Evolutionary conservation across 805 yeast species (phyloP).

Genomic region (Nematodospora valgi): DNA sequence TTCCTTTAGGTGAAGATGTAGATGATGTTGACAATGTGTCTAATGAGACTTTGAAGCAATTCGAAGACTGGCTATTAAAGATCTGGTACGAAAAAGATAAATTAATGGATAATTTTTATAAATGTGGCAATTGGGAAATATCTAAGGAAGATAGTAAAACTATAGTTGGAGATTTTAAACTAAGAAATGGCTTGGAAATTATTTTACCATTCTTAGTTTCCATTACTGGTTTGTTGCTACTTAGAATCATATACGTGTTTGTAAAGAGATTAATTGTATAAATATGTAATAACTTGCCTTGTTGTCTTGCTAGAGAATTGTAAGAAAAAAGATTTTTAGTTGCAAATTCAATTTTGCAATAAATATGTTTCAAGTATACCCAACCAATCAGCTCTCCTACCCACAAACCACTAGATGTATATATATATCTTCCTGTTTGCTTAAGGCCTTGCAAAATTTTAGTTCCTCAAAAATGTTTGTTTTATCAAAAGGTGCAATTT

Average conservation of each 20-base stretch:
- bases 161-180: slow-evolving; percentile 22
- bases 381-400: too few relatives aligned
- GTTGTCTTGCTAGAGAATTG: too few relatives aligned
- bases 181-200: slow-evolving; percentile 16
- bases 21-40: slow-evolving; percentile 40
- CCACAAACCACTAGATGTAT: neutral
- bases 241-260: slow-evolving; percentile 7
- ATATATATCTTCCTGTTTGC: slow-evolving; percentile 1
- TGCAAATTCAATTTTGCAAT: slow-evolving; percentile 1
- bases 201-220: slow-evolving; percentile 12
- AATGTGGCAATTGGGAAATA: slow-evolving; percentile 47
- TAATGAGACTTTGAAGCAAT: slow-evolving; percentile 43
- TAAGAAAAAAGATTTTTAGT: neutral
- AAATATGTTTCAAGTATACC: slow-evolving; percentile 2
- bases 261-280: slow-evolving; percentile 5
- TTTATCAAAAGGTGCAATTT: slow-evolving; percentile 5
- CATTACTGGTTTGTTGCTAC: slow-evolving; percentile 6
- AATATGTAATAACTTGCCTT: too few relatives aligned
- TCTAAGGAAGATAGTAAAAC: slow-evolving; percentile 14
- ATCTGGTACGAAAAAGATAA: slow-evolving; percentile 80
- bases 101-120: slow-evolving; percentile 59
- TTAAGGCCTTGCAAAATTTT: neutral
- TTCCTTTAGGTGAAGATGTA: slow-evolving; percentile 51
- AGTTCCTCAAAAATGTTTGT: slow-evolving; percentile 5
- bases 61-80: slow-evolving; percentile 71